Evolutionary conservation across 345 rosid genomes (phyloP).

Genomic region (Gossypium longicalyx): DNA sequence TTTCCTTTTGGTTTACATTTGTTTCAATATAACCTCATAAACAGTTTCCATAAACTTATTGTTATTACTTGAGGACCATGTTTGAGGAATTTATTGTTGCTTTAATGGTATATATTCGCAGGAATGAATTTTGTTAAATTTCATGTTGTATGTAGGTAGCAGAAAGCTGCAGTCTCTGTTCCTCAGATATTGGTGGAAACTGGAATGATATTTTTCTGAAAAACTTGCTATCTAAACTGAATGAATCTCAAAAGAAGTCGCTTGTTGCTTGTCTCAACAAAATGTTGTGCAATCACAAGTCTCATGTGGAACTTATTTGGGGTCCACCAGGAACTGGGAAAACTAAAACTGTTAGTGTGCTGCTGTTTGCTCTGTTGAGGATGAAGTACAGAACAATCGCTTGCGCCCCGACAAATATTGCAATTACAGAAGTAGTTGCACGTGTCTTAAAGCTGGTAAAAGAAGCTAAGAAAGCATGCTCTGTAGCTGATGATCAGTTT

Average conservation of each 20-base stretch:
- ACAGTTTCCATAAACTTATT: background rate
- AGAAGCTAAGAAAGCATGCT: constrained; percentile 11
- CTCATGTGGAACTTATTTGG: constrained; percentile 40
- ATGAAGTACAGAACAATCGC: constrained; percentile 34
- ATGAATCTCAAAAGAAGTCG: constrained; percentile 34
- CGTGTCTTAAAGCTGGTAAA: constrained; percentile 38
- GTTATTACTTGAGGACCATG: background rate
- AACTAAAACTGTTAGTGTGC: constrained; percentile 33
- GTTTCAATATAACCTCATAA: background rate
- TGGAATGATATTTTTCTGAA: constrained; percentile 1
- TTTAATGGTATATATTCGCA: background rate
- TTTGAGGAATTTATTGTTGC: background rate
- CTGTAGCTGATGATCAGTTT: constrained; percentile 6
- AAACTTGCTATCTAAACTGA: constrained; percentile 18
- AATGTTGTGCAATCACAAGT: constrained; percentile 25
- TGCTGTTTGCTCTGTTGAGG: constrained; percentile 31
- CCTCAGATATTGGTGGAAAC: background rate
- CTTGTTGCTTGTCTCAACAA: constrained; percentile 23
- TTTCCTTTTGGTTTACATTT: background rate
- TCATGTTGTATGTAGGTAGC: constrained; percentile 26
- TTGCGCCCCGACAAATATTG: constrained; percentile 52
- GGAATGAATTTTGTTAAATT: background rate
- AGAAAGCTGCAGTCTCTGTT: constrained; percentile 21
- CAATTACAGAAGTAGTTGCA: constrained; percentile 38
- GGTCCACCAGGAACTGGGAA: constrained; percentile 64